A percentile compares a stretch with the other conserved stretches of the same genome.
Evolutionary conservation across 495 filamentous ascomycete species (phyloP).

Genomic region (Pyronema domesticum): DNA sequence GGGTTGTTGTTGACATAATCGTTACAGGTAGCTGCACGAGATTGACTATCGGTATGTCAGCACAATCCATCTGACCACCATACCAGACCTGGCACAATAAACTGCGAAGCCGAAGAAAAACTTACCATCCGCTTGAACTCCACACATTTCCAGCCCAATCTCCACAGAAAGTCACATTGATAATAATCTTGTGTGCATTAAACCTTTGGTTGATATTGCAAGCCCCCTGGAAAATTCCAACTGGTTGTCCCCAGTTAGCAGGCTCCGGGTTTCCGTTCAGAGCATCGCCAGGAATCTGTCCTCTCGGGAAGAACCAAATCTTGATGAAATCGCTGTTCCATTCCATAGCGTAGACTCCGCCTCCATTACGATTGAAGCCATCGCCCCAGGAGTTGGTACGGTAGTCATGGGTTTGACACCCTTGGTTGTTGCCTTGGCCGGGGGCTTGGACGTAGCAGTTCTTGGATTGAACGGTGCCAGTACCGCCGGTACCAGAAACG

Average conservation of each 20-base stretch:
- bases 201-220: constrained; percentile 55
- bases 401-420: constrained; percentile 31
- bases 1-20: constrained; percentile 51
- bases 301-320: constrained; percentile 63
- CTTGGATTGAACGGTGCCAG: constrained; percentile 30
- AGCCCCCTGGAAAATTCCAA: constrained; percentile 41
- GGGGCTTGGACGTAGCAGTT: constrained; percentile 36
- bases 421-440: constrained; percentile 31
- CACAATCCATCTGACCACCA: background rate
- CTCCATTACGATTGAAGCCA: constrained; percentile 53
- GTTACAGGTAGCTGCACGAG: constrained; percentile 36
- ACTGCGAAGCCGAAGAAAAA: too few relatives aligned
- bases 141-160: constrained; percentile 65
- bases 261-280: constrained; percentile 41
- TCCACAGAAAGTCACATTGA: constrained; percentile 78
- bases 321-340: constrained; percentile 50
- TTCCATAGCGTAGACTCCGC: constrained; percentile 64
- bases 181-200: constrained; percentile 52
- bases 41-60: constrained; percentile 9
- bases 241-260: constrained; percentile 46
- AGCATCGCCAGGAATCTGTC: constrained; percentile 40
- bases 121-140: constrained; percentile 25
- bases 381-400: constrained; percentile 41
- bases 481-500: constrained; percentile 34
- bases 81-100: background rate